Percentiles rank a stretch among this genome's conserved stretches.
These are phyloP conservation scores for Yarrowia alimentaria DNA, from an alignment of 805 yeast genomes.

Conservation along the genomic window DNA sequence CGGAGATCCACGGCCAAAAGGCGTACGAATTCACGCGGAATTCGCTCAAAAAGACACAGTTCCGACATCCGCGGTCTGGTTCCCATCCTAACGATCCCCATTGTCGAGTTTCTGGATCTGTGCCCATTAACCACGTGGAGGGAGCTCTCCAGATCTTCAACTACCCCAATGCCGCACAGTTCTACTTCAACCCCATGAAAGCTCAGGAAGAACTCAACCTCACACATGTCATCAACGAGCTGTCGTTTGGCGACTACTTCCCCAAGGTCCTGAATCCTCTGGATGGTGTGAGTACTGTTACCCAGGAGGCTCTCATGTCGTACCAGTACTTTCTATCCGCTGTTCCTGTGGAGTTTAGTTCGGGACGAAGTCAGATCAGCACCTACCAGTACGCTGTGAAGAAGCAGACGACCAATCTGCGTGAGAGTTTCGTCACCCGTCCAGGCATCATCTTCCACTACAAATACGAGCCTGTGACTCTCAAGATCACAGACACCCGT, in stretches of 20 bases:
- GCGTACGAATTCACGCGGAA: constrained; percentile 16
- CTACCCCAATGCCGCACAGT: constrained; percentile 12
- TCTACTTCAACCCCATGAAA: constrained; percentile 36
- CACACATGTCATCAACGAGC: constrained; percentile 79
- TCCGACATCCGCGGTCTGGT: not conserved
- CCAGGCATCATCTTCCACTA: constrained; percentile 85
- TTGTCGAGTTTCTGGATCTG: constrained; percentile 36
- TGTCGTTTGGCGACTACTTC: constrained; percentile 86
- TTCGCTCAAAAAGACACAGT: constrained; percentile 3
- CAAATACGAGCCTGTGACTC: constrained; percentile 82
- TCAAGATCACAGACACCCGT: constrained; percentile 67
- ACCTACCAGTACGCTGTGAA: constrained; percentile 78
- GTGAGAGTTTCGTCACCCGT: constrained; percentile 37
- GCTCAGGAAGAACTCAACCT: constrained; percentile 53
- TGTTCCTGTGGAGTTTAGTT: constrained; percentile 72
- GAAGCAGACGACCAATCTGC: constrained; percentile 33
- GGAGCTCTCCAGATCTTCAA: constrained; percentile 84
- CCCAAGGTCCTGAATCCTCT: constrained; percentile 87
- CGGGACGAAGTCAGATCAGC: constrained; percentile 44
- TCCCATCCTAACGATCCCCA: not conserved
- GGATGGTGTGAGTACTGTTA: constrained; percentile 64
- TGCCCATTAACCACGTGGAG: constrained; percentile 75
- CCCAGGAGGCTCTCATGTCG: constrained; percentile 44
- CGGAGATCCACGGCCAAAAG: constrained; percentile 13
- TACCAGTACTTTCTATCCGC: constrained; percentile 71